Percentiles rank a stretch among this genome's conserved stretches.
These are phyloP conservation scores for Artemisia annua DNA, from an alignment of 129 eudicot genomes.

Conservation along the genomic window DNA sequence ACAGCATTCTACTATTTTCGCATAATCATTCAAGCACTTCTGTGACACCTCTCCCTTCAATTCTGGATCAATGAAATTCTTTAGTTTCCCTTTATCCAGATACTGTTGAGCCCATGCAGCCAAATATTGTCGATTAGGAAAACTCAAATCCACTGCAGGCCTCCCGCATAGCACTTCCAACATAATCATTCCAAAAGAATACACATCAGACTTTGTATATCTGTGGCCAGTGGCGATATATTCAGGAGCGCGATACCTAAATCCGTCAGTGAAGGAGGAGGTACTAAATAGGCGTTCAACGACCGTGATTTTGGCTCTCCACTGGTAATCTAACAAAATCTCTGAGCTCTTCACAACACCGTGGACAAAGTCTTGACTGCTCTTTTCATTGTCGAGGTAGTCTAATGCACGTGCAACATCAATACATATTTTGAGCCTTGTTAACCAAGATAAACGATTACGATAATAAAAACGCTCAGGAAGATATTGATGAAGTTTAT, in stretches of 20 bases:
- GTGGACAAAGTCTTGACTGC: background rate
- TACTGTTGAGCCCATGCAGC: background rate
- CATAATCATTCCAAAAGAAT: slow-evolving; percentile 16
- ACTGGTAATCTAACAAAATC: background rate
- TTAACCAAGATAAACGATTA: no score
- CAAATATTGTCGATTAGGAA: background rate
- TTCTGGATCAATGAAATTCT: background rate
- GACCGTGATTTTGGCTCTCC: slow-evolving; percentile 1
- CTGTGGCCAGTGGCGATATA: background rate
- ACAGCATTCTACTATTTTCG: background rate
- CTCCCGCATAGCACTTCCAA: slow-evolving; percentile 14
- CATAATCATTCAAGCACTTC: slow-evolving; percentile 5
- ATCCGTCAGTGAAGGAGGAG: no score
- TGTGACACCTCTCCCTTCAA: background rate
- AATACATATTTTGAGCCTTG: slow-evolving; percentile 1
- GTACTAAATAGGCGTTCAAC: background rate
- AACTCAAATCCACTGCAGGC: slow-evolving; percentile 2
- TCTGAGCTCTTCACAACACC: slow-evolving; percentile 2
- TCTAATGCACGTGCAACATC: slow-evolving; percentile 6
- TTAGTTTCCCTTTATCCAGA: background rate
- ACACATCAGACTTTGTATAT: slow-evolving; percentile 18
- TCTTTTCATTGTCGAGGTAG: background rate
- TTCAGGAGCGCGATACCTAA: slow-evolving; percentile 3
- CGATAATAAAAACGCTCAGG: no score
- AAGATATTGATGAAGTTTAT: background rate